Evolutionary conservation across 108 stramenopile genomes (phyloP), one percentile per base, ranked within the genome.

Genomic region (Hondaea fermentalgiana): DNA sequence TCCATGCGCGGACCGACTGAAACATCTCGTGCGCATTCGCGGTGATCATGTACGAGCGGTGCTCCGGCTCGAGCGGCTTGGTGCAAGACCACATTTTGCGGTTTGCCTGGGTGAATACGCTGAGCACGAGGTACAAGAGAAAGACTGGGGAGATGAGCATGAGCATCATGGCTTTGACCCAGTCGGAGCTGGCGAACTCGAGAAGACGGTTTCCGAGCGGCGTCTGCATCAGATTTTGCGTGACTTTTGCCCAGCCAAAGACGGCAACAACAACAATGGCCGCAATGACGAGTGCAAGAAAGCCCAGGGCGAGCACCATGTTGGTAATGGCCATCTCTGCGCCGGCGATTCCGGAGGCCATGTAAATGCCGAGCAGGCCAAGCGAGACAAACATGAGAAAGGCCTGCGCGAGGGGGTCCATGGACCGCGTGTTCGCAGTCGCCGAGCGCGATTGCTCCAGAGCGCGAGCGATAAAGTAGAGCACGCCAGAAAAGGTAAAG

Each of bases 141-240:
- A 83, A 53, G 25, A 83, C 17, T 2, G 76, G 76, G 19, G 76
- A 21, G 51, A 23, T 53, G 76, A 83, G 76, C 76, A 83, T 83
- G n/a, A 83, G 76, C 76, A 83, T 83, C 49, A 83, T 83, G 45
- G 76, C 76, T 28, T 83, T 83, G 4, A 53, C 51, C 76, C 76
- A 83, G 76, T 83, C 76, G n/a, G 76, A 83, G 28, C 25, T 53
- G 49, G 49, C 28, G n/a, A 53, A 47, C 17, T 12, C 51, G 51
- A 83, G 76, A 2, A 83, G 45, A 6, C 76, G 76, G 51, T 47
- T 53, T 17, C 76, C 76, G 16, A 83, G 76, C 51, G 76, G 76
- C 6, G 76, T 83, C 49, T 45, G n/a, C 28, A 6, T 53, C 10
- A 83, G 51, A 6, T 6, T 28, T 4, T 53, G 23, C 45, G n/a